These are phyloP conservation scores for Astrocystis sublimbata DNA, from an alignment of 495 filamentous ascomycete species.

Conservation along the genomic window DNA sequence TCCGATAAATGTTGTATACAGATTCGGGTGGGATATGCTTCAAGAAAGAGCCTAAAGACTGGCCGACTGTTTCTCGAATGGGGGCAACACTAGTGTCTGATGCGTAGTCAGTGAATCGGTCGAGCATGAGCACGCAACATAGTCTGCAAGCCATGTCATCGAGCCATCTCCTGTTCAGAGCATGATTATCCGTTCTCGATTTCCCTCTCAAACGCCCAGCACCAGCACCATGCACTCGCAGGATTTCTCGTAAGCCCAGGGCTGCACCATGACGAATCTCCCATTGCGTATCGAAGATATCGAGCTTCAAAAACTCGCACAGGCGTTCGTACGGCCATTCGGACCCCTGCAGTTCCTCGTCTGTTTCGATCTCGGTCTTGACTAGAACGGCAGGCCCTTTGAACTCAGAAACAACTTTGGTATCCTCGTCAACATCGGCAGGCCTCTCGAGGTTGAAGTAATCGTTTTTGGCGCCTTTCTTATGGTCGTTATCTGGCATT, in stretches of 20 bases:
- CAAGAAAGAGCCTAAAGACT: constrained; percentile 86
- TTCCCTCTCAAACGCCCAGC: constrained; percentile 79
- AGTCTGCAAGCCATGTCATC: constrained; percentile 91
- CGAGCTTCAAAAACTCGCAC: constrained; percentile 88
- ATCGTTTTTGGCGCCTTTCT: constrained; percentile 77
- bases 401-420: constrained; percentile 92
- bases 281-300: constrained; percentile 93
- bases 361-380: constrained; percentile 65
- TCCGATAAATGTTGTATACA: constrained; percentile 76
- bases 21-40: constrained; percentile 72
- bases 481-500: constrained; percentile 57
- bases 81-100: constrained; percentile 96
- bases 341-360: constrained; percentile 72
- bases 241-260: constrained; percentile 89
- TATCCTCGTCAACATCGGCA: constrained; percentile 75
- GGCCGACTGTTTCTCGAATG: constrained; percentile 94
- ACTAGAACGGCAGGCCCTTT: constrained; percentile 70
- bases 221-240: constrained; percentile 87
- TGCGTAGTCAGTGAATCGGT: constrained; percentile 96
- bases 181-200: constrained; percentile 70
- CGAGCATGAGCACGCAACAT: constrained; percentile 93
- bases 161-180: constrained; percentile 78
- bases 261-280: constrained; percentile 97
- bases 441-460: constrained; percentile 84
- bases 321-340: constrained; percentile 94